These are phyloP conservation scores for Pisolithus sp. DNA, from an alignment of 768 basidiomycete species.

Conservation along the genomic window DNA sequence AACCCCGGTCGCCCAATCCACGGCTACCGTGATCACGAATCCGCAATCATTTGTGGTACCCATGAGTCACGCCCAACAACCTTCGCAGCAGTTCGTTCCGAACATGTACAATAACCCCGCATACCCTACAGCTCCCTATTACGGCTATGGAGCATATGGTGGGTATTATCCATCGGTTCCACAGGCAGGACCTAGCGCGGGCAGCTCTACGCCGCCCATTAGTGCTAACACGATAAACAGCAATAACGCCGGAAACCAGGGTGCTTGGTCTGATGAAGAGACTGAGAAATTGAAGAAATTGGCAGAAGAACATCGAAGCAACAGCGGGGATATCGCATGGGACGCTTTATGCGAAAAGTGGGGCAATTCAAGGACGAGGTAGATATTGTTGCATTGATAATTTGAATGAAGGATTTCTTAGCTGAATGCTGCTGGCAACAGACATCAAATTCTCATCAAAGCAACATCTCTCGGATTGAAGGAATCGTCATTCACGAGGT, in stretches of 20 bases:
- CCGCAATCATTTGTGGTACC: slow-evolving; percentile 70
- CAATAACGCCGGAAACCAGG: slow-evolving; percentile 47
- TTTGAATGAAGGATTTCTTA: too few species aligned
- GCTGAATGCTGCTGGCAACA: slow-evolving; percentile 21
- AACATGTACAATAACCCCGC: slow-evolving; percentile 28
- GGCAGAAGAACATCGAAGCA: slow-evolving; percentile 58
- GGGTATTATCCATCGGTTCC: slow-evolving; percentile 27
- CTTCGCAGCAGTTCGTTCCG: slow-evolving; percentile 39
- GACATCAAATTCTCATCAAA: slow-evolving; percentile 80
- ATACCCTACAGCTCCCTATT: slow-evolving; percentile 62
- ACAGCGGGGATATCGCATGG: slow-evolving; percentile 58
- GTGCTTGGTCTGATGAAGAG: slow-evolving; percentile 77
- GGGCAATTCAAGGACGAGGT: slow-evolving; percentile 73
- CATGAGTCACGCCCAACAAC: slow-evolving; percentile 47
- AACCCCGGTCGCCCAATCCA: slow-evolving; percentile 26
- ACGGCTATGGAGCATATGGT: slow-evolving; percentile 41
- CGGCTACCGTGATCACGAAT: slow-evolving; percentile 56
- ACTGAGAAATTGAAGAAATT: slow-evolving; percentile 60
- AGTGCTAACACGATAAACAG: slow-evolving; percentile 16
- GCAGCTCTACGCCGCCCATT: slow-evolving; percentile 22
- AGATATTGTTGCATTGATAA: slow-evolving; percentile 10
- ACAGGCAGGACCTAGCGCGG: slow-evolving; percentile 20
- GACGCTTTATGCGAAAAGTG: slow-evolving; percentile 70
- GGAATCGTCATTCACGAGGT: slow-evolving; percentile 60
- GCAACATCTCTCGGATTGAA: slow-evolving; percentile 75